These are phyloP conservation scores for Ricinus communis DNA, from an alignment of 345 rosid genomes.

Conservation along the genomic window DNA sequence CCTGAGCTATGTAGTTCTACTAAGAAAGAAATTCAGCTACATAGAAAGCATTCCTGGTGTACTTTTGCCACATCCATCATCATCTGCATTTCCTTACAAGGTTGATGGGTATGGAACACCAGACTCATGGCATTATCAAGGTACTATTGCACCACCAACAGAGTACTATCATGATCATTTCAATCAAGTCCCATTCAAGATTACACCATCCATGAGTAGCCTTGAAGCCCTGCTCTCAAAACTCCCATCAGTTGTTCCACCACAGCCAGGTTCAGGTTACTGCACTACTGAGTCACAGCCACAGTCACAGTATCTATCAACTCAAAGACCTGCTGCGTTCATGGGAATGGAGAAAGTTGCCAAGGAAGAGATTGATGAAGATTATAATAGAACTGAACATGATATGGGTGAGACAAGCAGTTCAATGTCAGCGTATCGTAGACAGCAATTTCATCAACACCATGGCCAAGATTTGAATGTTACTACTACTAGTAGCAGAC, in stretches of 20 bases:
- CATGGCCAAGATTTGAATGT: conserved; percentile 38
- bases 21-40: conserved; percentile 83
- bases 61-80: conserved; percentile 88
- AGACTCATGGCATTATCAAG: conserved; percentile 59
- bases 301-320: conserved; percentile 15
- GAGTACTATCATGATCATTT: conserved; percentile 41
- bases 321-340: conserved; percentile 27
- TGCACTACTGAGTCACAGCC: conserved; percentile 24
- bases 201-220: conserved; percentile 95
- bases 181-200: conserved; percentile 46
- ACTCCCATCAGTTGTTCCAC: conserved; percentile 85
- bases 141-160: conserved; percentile 32
- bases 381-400: conserved; percentile 5
- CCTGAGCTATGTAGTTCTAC: conserved; percentile 71
- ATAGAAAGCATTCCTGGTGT: conserved; percentile 94
- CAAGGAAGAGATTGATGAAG: conserved; percentile 52
- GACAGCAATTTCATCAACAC: conserved; percentile 34
- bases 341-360: conserved; percentile 33
- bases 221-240: conserved; percentile 93
- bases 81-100: conserved; percentile 63
- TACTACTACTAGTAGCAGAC: conserved; percentile 2
- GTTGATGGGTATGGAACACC: conserved; percentile 38
- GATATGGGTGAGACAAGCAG: conserved; percentile 45
- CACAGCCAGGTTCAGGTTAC: not conserved
- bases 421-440: conserved; percentile 36